Evolutionary conservation across 495 filamentous ascomycete species (phyloP), one percentile per base, ranked within the genome.

Genomic region (Rusavskia elegans): DNA sequence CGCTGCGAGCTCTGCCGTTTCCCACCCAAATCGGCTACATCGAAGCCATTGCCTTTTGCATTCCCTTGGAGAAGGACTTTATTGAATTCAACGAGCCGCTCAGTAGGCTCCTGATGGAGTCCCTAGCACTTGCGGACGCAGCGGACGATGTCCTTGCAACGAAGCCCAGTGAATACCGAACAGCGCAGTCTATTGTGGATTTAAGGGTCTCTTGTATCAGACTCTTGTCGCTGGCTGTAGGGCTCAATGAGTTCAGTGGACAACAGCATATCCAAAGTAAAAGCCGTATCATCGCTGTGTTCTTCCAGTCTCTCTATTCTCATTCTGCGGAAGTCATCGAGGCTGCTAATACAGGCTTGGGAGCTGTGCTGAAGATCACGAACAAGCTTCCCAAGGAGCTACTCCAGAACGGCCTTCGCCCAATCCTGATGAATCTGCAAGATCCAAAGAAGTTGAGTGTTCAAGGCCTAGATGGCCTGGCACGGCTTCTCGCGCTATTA

Each of bases 261-360:
- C 69, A 71, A 8, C 72, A 77, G 14, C 79, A 79, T 36, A 85
- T 83, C 50, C 81, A 83, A 3, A 92, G 83, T 32, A 74, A 89
- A 50, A 77, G 79, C 27, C 82, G 87, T 46, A 89, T 95, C 49
- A 93, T 99, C 20, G 82, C 86, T 1, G 85, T 95, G 7, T 97
- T 97, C 71, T 99, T 99, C 77, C 96, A 95, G 59, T 93, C 85
- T 17, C 72, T 99, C 1, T 97, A 97, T 64, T 93, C 87, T 5
- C 83, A 89, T 58, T 89, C 87, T 17, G 77, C 82, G 13, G 86
- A 90, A 45, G 92, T 95, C 8, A 94, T 96, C 49, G 87, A 93
- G 53, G 89, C 93, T 29, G 93, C 93, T 2, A 95, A 95, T 61
- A 81, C 82, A 45, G 89, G 87, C 29, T 66, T 99, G 44, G 83